Evolutionary conservation across 176 grass and related monocot genomes (phyloP), one percentile per base, ranked within the genome.

Genomic region (Musa acuminata): DNA sequence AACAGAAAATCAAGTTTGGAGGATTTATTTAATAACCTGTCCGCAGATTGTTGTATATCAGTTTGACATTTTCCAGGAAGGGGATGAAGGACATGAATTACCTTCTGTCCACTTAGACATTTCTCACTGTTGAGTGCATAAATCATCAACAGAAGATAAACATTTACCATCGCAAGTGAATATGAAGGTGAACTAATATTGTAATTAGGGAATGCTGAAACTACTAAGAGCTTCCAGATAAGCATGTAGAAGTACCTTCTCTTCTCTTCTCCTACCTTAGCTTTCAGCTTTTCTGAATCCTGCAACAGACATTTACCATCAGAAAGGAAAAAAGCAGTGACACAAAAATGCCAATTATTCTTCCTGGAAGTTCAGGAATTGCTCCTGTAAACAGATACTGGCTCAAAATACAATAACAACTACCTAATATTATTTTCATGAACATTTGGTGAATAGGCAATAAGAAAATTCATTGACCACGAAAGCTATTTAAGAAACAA

Each of bases 241-340:
- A 21, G 65, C 11, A 53, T 13, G n/a, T 21, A 62, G 17, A n/a
- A 35, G 5, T 78, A 79, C 78, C 78, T 80, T 80, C 22, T 80
- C 51, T 62, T 53, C 7, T 12, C 49, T 52, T 51, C 57, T 80
- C 49, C 73, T 62, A 9, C 78, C 26, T 35, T 73, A 13, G 1
- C 49, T 73, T 65, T 72, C n/a, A 13, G 13, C 11, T 50, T 80
- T 72, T 23, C 68, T 20, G 78, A 63, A 72, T 72, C 69, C 78
- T 80, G 69, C 13, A 51, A 80, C 11, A 64, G 2, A 64, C 53
- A 71, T 53, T 60, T 19, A 64, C 49, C 10, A 51, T 24, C 25
- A 23, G 25, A 21, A 49, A 64, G 65, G 1, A 51, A 64, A 52
- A 8, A 57, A 25, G 13, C 19, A 21, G 4, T 23, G 2, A 71